A percentile compares a stretch with the other conserved stretches of the same genome.
Conservation (phyloP, 208 protist species). For the Novymonas esmeraldas region DNA sequence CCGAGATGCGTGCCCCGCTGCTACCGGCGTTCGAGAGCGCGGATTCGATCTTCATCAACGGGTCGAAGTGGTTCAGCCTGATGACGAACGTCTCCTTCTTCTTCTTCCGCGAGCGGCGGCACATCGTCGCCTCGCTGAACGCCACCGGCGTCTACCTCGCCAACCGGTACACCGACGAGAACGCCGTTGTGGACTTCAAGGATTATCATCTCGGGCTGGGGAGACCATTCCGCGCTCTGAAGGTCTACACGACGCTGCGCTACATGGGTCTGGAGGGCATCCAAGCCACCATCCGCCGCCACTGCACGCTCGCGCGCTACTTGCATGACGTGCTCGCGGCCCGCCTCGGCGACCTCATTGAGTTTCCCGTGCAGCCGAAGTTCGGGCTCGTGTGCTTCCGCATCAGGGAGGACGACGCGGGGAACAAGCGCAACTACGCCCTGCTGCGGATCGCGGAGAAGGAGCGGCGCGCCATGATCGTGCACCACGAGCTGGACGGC, state of each 20-base stretch:
- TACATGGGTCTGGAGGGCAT: constrained; percentile 63
- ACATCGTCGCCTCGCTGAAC: constrained; percentile 52
- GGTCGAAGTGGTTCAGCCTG: constrained; percentile 57
- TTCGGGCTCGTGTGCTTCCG: constrained; percentile 53
- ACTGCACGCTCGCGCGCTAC: constrained; percentile 43
- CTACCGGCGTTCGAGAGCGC: constrained; percentile 30
- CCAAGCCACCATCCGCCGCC: constrained; percentile 45
- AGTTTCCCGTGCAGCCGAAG: constrained; percentile 38
- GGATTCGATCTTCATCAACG: constrained; percentile 65
- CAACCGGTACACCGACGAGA: constrained; percentile 42
- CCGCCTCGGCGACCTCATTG: constrained; percentile 14
- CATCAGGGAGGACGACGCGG: constrained; percentile 24
- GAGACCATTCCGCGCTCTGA: constrained; percentile 63
- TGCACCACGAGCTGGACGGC: constrained; percentile 42
- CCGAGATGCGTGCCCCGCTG: constrained; percentile 49
- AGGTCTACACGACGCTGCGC: constrained; percentile 62
- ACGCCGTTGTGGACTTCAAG: constrained; percentile 57
- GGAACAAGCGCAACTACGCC: constrained; percentile 31
- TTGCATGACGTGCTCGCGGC: constrained; percentile 27
- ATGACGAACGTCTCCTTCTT: constrained; percentile 52
- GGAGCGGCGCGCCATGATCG: constrained; percentile 37
- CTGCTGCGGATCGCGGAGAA: constrained; percentile 31
- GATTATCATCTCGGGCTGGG: constrained; percentile 76
- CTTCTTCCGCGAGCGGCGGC: constrained; percentile 46
- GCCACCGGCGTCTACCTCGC: constrained; percentile 46